Conservation (phyloP, 2,329 filamentous ascomycete genomes). For the Colletotrichum paranaense region DNA sequence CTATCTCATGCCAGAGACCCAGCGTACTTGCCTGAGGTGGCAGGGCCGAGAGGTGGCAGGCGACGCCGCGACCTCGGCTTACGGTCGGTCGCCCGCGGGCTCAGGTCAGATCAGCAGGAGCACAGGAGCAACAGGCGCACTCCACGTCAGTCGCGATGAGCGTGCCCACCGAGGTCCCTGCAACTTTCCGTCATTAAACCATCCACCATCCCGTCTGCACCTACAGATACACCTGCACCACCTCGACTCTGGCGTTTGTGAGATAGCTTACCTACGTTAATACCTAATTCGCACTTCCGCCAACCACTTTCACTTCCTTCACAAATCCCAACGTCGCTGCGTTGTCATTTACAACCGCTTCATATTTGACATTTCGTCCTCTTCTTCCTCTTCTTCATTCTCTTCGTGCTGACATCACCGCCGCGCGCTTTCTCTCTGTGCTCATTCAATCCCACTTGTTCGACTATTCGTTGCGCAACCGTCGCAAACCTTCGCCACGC, state of each 20-base stretch:
- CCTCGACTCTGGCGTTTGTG: background rate
- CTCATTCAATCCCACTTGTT: background rate
- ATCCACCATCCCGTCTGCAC: background rate
- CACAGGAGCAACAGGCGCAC: background rate
- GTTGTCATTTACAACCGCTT: background rate
- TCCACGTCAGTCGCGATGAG: constrained; percentile 23
- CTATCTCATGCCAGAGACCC: constrained; percentile 22
- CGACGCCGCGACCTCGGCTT: constrained; percentile 28
- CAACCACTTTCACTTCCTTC: background rate
- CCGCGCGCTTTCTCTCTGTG: background rate
- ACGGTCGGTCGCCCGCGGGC: constrained; percentile 1
- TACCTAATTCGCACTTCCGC: background rate
- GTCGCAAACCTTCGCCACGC: background rate
- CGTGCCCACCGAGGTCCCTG: constrained; percentile 7
- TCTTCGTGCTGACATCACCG: background rate
- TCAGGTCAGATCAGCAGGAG: background rate
- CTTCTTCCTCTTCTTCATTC: background rate
- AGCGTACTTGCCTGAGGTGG: constrained; percentile 2
- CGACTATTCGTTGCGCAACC: background rate
- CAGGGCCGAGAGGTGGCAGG: background rate
- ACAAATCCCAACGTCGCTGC: background rate
- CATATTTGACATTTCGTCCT: background rate
- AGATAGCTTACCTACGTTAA: background rate
- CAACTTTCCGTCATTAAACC: background rate
- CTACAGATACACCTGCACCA: background rate